Evolutionary conservation across 202 grass and related monocot genomes (phyloP).

Genomic region (Saccharum hybrid): DNA sequence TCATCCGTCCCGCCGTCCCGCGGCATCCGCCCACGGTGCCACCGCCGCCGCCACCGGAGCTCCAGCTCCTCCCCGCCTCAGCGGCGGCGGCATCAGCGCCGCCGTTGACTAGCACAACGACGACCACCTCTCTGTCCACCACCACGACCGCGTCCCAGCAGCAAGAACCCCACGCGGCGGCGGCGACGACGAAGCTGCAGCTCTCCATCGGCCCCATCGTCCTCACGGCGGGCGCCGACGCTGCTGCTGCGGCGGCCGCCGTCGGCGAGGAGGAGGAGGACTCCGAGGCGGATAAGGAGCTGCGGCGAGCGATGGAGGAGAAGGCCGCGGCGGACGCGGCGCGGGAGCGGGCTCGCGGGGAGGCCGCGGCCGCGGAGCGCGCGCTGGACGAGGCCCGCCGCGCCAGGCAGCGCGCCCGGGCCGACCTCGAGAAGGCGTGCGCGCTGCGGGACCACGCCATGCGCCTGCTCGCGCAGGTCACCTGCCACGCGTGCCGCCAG

Average conservation of each 20-base stretch:
- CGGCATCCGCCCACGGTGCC: not conserved
- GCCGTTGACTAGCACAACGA: not conserved
- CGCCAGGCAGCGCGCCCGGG: slow-evolving; percentile 63
- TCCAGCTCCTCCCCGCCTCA: slow-evolving; percentile 68
- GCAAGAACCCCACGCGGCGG: slow-evolving; percentile 36
- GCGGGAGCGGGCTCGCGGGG: slow-evolving; percentile 57
- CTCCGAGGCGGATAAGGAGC: slow-evolving; percentile 12
- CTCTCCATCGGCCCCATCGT: slow-evolving; percentile 61
- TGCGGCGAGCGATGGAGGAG: slow-evolving; percentile 54
- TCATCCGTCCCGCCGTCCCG: slow-evolving; percentile 18
- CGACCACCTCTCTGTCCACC: slow-evolving; percentile 5
- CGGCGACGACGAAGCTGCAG: slow-evolving; percentile 65
- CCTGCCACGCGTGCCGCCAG: slow-evolving; percentile 80
- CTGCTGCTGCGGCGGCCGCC: not conserved
- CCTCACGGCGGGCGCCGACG: not conserved
- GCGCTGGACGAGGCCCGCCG: slow-evolving; percentile 75
- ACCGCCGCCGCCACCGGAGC: slow-evolving; percentile 50
- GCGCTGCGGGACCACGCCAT: slow-evolving; percentile 64
- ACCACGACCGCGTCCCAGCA: not conserved
- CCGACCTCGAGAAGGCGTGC: slow-evolving; percentile 74
- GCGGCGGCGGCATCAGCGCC: not conserved
- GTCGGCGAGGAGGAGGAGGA: slow-evolving; percentile 20
- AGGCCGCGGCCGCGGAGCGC: slow-evolving; percentile 68
- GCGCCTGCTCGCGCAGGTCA: slow-evolving; percentile 74
- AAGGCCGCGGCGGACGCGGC: slow-evolving; percentile 62